Evolutionary conservation across 148 eudicot species (phyloP), one percentile per base, ranked within the genome.

Genomic region (Beta vulgaris): DNA sequence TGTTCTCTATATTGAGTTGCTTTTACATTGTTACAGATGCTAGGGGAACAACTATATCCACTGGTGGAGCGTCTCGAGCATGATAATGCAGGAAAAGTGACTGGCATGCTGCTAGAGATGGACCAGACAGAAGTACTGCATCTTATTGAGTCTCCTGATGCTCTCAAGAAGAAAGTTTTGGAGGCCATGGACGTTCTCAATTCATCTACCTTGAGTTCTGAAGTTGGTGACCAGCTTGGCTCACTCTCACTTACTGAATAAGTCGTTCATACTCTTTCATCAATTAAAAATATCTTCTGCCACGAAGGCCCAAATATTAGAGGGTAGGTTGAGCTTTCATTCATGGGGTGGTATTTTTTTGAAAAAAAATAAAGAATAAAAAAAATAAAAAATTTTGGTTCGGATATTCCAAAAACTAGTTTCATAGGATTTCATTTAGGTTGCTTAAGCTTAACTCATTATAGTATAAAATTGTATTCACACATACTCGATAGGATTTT

Each of bases 101-200:
- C 94, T 3, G 88, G 91, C 9, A 88, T 90, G 93, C 85, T 90
- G 44, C 73, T 90, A 29, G 91, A 87, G 79, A 86, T 90, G 93
- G 91, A 88, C 48, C 91, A 88, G 75, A 77, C 87, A 4, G 93
- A 89, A 80, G 89, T 89, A 60, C 64, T 89, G 58, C 88, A 86
- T 76, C 76, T 89, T 62, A 82, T 87, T 2, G 88, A 89, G 84
- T 86, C 91, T 10, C 91, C 91, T 7, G 87, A 87, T 48, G 86
- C 91, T 72, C 89, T 88, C 12, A 83, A 78, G 78, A 80, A 83
- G 46, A 90, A 90, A 83, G 91, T 88, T 69, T 85, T 83, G 0
- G 91, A 90, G 79, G 91, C 93, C 23, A 78, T 86, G 85, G 80
- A 82, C 28, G 87, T 88, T 37, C 84, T 88, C 37, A 80, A 26